These are phyloP conservation scores for Neonothopanus nambi DNA, from an alignment of 1,284 basidiomycete genomes.

Conservation along the genomic window DNA sequence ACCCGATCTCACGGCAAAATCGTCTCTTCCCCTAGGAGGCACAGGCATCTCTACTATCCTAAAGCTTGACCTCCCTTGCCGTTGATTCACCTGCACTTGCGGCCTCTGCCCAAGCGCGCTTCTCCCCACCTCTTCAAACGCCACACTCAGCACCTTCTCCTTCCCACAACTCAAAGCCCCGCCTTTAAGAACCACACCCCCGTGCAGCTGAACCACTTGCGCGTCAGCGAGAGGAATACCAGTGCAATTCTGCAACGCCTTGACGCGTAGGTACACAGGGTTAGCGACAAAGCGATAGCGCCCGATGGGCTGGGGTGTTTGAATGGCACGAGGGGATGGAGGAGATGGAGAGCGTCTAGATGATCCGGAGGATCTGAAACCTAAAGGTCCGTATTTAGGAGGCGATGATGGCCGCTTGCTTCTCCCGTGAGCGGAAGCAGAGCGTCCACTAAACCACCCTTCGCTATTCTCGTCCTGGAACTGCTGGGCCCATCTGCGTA, in stretches of 20 bases:
- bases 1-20: neutral
- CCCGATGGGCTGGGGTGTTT: constrained; percentile 29
- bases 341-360: constrained; percentile 2
- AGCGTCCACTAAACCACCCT: neutral
- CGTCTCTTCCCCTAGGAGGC: neutral
- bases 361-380: neutral
- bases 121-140: constrained; percentile 57
- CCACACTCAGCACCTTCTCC: constrained; percentile 57
- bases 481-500: constrained; percentile 3
- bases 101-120: constrained; percentile 42
- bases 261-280: constrained; percentile 55
- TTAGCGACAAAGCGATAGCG: constrained; percentile 56
- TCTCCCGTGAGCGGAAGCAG: neutral
- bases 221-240: constrained; percentile 34
- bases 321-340: constrained; percentile 18
- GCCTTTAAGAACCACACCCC: constrained; percentile 35
- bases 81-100: neutral
- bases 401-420: constrained; percentile 4
- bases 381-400: constrained; percentile 12
- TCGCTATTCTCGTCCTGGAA: neutral
- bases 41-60: neutral
- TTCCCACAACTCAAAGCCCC: constrained; percentile 50
- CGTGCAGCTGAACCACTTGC: constrained; percentile 2
- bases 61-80: neutral
- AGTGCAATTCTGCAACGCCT: constrained; percentile 55